phyloP scores from a whole-genome alignment of 495 filamentous ascomycete species.

The Tuber brumale region DNA sequence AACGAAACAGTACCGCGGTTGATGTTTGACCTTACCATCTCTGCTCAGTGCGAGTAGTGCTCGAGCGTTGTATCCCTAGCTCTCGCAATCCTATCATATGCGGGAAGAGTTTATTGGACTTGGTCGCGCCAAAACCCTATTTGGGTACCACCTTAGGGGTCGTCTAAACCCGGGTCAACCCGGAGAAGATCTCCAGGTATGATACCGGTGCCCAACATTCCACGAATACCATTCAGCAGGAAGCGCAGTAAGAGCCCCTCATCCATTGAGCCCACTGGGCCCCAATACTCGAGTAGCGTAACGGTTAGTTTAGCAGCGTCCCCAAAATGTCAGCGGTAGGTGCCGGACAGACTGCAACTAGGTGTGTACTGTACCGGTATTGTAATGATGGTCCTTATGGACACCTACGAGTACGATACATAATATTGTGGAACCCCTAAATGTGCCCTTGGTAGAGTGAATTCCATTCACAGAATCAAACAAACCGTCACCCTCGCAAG shows the following conservation, averaged over 20 bases:
- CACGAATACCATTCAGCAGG: neutral
- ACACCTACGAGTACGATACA: too few relatives aligned
- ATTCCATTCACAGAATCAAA: neutral
- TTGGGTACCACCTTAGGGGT: neutral
- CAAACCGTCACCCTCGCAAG: neutral
- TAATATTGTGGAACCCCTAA: neutral
- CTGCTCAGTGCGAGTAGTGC: neutral
- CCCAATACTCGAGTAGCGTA: neutral
- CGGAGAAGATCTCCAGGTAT: neutral
- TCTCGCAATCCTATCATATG: neutral
- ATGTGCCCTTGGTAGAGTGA: neutral
- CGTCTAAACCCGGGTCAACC: neutral
- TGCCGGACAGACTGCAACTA: neutral
- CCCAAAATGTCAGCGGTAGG: neutral
- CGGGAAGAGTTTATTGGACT: neutral
- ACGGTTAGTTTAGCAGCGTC: neutral
- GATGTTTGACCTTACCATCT: neutral
- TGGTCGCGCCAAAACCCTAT: neutral
- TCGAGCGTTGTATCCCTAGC: neutral
- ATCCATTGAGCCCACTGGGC: neutral
- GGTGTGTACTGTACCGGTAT: neutral
- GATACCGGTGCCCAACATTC: neutral
- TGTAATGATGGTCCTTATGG: neutral
- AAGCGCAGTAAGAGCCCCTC: neutral
- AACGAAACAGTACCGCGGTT: neutral